phyloP scores from a whole-genome alignment of 106 monocot species.

The Platanthera zijinensis region DNA sequence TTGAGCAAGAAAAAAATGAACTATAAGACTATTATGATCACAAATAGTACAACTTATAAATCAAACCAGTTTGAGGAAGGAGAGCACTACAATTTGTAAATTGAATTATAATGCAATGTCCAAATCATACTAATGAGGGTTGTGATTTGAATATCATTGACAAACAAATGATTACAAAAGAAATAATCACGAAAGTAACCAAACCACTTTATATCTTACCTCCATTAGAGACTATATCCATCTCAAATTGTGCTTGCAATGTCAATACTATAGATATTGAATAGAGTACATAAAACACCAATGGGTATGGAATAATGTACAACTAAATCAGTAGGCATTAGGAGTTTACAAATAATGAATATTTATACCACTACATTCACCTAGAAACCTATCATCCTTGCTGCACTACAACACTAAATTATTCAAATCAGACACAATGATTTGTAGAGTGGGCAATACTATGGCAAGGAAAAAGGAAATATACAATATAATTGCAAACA shows the following conservation, averaged over 20 bases:
- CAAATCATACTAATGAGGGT: neutral
- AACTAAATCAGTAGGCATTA: neutral
- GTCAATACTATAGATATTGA: neutral
- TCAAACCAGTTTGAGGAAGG: neutral
- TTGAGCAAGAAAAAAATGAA: neutral
- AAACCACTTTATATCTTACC: constrained; percentile 23
- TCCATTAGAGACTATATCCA: constrained; percentile 93
- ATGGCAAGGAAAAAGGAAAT: neutral
- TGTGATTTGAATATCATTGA: neutral
- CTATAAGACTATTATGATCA: neutral
- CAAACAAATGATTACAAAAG: neutral
- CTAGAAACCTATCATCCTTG: neutral
- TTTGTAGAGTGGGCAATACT: neutral
- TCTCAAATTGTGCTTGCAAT: constrained; percentile 63
- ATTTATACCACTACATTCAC: neutral
- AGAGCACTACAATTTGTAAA: neutral
- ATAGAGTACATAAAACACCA: neutral
- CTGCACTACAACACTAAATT: too few species aligned
- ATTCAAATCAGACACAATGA: neutral
- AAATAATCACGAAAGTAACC: neutral
- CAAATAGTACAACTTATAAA: neutral
- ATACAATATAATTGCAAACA: neutral
- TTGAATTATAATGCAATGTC: neutral
- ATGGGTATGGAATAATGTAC: neutral
- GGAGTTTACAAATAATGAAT: neutral